These are phyloP conservation scores for Solanum appendiculatum DNA, from an alignment of 257 asterid genomes.

Conservation along the genomic window DNA sequence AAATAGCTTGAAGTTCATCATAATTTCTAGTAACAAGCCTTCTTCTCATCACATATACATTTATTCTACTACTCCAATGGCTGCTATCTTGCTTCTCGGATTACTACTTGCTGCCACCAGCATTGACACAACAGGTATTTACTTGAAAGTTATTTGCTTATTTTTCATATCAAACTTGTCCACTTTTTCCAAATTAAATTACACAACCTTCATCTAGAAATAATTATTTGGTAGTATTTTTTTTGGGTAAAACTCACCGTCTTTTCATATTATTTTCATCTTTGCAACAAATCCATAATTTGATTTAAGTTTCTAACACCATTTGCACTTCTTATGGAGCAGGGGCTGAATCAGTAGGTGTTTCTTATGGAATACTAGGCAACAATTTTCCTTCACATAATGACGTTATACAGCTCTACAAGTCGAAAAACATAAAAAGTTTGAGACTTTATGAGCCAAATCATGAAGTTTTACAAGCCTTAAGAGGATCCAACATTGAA, in stretches of 20 bases:
- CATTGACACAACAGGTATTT: not conserved
- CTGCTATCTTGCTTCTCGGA: not conserved
- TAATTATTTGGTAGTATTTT: too few relatives aligned
- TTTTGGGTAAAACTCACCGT: too few relatives aligned
- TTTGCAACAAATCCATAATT: not conserved
- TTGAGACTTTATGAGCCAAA: not conserved
- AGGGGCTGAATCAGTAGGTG: not conserved
- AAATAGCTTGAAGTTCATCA: not conserved
- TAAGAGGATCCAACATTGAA: not conserved
- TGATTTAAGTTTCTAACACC: not conserved
- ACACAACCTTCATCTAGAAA: not conserved
- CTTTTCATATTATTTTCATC: not conserved
- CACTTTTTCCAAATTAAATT: too few relatives aligned
- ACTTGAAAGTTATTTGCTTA: not conserved
- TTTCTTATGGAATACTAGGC: not conserved
- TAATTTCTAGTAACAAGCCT: not conserved
- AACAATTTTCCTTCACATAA: not conserved
- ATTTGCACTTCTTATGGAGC: not conserved
- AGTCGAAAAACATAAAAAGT: not conserved
- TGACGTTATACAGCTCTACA: not conserved
- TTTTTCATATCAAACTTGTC: too few relatives aligned
- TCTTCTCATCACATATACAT: not conserved
- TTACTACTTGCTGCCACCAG: not conserved
- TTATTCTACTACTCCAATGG: not conserved
- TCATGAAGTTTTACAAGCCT: not conserved